A percentile compares a stretch with the other conserved stretches of the same genome.
Conservation (phyloP, 345 rosid genomes). For the Eucalyptus sp. region DNA sequence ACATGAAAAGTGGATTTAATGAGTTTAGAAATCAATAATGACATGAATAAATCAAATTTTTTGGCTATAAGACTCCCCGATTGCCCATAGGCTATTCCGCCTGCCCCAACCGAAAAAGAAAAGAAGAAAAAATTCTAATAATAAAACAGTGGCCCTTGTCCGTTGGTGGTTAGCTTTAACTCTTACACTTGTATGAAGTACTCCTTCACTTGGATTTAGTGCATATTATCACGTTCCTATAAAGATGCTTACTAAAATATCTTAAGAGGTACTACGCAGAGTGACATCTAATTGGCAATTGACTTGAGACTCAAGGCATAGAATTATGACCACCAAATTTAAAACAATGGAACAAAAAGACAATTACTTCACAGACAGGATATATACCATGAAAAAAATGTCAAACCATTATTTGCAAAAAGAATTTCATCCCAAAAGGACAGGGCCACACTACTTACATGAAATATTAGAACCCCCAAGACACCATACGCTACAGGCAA, state of each 20-base stretch:
- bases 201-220: not conserved
- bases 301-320: not conserved
- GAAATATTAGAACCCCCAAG: constrained; percentile 78
- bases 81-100: not conserved
- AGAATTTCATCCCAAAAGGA: not conserved
- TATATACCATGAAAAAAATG: not conserved
- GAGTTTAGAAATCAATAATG: not conserved
- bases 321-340: not conserved
- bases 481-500: constrained; percentile 93
- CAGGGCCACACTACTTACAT: constrained; percentile 35
- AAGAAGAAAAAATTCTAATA: not conserved
- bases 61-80: not conserved
- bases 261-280: not conserved
- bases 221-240: not conserved
- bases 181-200: not conserved
- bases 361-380: not conserved
- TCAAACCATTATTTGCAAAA: not conserved
- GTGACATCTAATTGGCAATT: not conserved
- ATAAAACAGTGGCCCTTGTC: not conserved
- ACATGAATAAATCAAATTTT: not conserved
- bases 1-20: not conserved
- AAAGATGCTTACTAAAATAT: not conserved
- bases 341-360: not conserved
- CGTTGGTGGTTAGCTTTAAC: not conserved
- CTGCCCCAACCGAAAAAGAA: not conserved